These are phyloP conservation scores for Cyberlindnera saturnus DNA, from an alignment of 805 yeast genomes.

Conservation along the genomic window DNA sequence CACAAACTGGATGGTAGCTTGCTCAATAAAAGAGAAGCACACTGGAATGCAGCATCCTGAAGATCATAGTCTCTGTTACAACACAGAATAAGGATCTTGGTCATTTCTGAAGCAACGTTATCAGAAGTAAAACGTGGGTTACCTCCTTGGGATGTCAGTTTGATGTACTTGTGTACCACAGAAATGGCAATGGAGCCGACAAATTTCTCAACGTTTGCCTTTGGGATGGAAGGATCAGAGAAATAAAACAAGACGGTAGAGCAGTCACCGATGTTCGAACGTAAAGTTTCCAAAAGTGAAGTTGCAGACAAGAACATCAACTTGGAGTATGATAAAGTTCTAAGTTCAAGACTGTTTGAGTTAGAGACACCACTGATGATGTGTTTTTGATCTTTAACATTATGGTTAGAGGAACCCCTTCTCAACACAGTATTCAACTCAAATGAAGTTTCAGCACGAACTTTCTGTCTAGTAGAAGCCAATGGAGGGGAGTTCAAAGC, in stretches of 20 bases:
- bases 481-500: conserved; percentile 87
- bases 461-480: conserved; percentile 74
- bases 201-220: conserved; percentile 62
- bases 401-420: conserved; percentile 81
- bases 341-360: conserved; percentile 44
- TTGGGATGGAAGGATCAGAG: conserved; percentile 76
- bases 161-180: conserved; percentile 51
- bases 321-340: conserved; percentile 61
- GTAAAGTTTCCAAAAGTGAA: conserved; percentile 66
- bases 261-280: conserved; percentile 78
- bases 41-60: conserved; percentile 74
- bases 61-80: conserved; percentile 73
- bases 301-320: conserved; percentile 85
- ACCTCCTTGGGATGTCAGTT: conserved; percentile 40
- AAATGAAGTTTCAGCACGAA: conserved; percentile 83
- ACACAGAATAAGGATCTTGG: conserved; percentile 58
- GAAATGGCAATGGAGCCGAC: conserved; percentile 60
- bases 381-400: conserved; percentile 69
- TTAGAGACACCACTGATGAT: conserved; percentile 35
- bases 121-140: conserved; percentile 51
- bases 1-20: conserved; percentile 76
- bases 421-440: conserved; percentile 88
- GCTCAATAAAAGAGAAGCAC: conserved; percentile 62
- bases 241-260: conserved; percentile 72
- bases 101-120: conserved; percentile 61